Conservation (phyloP, 768 basidiomycete species). For the Tremella fuciformis region DNA sequence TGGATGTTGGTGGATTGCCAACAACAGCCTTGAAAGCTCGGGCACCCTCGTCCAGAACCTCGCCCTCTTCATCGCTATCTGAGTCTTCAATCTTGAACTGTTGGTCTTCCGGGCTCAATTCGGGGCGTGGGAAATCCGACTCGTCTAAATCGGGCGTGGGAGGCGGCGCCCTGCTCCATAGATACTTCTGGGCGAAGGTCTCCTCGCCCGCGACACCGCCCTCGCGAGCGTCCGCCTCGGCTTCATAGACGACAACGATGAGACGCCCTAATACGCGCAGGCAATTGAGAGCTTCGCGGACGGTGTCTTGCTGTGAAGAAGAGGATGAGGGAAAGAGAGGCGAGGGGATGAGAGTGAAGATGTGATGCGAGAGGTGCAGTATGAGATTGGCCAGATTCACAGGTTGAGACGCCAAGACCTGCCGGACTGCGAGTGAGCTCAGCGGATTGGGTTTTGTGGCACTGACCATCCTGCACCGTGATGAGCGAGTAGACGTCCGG, state of each 20-base stretch:
- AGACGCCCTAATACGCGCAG: conserved; percentile 84
- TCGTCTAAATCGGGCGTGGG: background rate
- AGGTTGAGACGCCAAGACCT: conserved; percentile 74
- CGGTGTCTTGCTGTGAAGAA: conserved; percentile 74
- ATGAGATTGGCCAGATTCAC: conserved; percentile 83
- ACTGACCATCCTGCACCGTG: conserved; percentile 76
- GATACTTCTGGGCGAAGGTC: conserved; percentile 68
- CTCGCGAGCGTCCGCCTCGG: conserved; percentile 57
- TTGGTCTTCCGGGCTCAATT: conserved; percentile 17
- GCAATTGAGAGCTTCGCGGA: conserved; percentile 79
- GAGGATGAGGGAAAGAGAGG: conserved; percentile 59
- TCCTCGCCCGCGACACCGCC: conserved; percentile 15
- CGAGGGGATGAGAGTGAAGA: conserved; percentile 46
- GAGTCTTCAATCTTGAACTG: conserved; percentile 48
- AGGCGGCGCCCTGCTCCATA: conserved; percentile 64
- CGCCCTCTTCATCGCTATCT: conserved; percentile 30
- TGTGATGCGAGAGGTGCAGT: conserved; percentile 59
- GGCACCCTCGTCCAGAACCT: conserved; percentile 25
- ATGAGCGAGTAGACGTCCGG: conserved; percentile 89
- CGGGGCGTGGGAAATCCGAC: conserved; percentile 56
- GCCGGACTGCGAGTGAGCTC: conserved; percentile 62
- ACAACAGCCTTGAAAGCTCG: conserved; percentile 38
- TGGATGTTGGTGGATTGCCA: conserved; percentile 23
- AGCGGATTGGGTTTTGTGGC: background rate
- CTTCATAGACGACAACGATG: conserved; percentile 75